Conservation (phyloP, 1,139 yeast genomes). For the Yamadazyma buinensis region DNA sequence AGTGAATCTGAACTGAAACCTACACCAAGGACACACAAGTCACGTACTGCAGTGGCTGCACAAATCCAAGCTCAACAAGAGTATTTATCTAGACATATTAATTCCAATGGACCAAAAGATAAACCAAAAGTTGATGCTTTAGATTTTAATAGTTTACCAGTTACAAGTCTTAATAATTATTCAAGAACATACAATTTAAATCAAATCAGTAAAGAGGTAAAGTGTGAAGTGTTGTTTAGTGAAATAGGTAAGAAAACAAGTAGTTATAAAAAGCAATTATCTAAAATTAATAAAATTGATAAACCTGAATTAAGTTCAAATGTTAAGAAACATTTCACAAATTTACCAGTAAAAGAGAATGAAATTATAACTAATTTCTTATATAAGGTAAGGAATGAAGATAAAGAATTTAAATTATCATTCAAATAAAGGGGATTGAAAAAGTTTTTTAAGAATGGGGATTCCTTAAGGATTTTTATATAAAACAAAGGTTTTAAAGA, state of each 20-base stretch:
- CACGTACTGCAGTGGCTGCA: slow-evolving; percentile 42
- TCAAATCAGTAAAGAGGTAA: slow-evolving; percentile 51
- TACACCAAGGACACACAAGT: slow-evolving; percentile 45
- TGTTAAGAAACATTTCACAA: slow-evolving; percentile 60
- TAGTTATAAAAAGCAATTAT: slow-evolving; percentile 31
- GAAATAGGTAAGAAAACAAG: slow-evolving; percentile 64
- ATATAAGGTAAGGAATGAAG: slow-evolving; percentile 69
- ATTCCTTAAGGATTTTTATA: no score
- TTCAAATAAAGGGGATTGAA: no score
- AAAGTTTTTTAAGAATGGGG: no score
- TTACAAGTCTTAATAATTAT: slow-evolving; percentile 55
- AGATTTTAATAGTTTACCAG: slow-evolving; percentile 58
- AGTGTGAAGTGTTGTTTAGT: slow-evolving; percentile 59
- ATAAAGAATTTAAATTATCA: slow-evolving; percentile 42
- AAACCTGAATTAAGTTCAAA: slow-evolving; percentile 53
- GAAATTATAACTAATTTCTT: slow-evolving; percentile 77
- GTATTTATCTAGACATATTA: slow-evolving; percentile 53
- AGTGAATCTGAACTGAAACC: slow-evolving; percentile 42
- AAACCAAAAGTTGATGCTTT: slow-evolving; percentile 46
- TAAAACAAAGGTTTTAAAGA: no score
- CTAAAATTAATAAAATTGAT: slow-evolving; percentile 36
- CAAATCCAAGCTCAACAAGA: slow-evolving; percentile 61
- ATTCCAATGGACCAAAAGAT: slow-evolving; percentile 64
- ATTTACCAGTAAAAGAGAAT: slow-evolving; percentile 64
- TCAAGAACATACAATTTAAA: slow-evolving; percentile 46